These are phyloP conservation scores for Cadophora malorum DNA, from an alignment of 2,329 filamentous ascomycete genomes.

Conservation along the genomic window DNA sequence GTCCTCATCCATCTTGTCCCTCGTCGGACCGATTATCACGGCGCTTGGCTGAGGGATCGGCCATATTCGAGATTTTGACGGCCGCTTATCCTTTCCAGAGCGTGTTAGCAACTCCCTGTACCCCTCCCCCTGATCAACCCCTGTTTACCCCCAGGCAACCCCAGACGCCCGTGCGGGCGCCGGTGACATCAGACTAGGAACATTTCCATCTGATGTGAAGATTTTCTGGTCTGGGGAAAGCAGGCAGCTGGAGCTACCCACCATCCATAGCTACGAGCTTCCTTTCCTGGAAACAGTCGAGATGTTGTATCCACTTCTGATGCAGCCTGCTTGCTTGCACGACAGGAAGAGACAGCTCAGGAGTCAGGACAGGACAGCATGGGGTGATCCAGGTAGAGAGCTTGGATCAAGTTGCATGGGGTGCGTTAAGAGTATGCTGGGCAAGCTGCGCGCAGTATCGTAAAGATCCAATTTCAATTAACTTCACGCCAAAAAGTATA, in stretches of 20 bases:
- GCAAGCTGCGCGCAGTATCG: neutral
- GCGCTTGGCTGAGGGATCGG: constrained; percentile 14
- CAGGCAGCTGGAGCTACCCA: neutral
- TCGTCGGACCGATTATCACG: constrained; percentile 25
- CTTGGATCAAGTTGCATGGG: constrained; percentile 14
- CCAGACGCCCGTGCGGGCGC: constrained; percentile 11
- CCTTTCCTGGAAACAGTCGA: neutral
- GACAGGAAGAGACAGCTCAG: constrained; percentile 7
- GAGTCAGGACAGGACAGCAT: constrained; percentile 1
- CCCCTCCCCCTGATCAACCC: neutral
- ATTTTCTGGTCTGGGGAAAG: constrained; percentile 20
- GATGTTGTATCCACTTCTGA: constrained; percentile 12
- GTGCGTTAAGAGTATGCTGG: neutral
- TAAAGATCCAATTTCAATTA: constrained; percentile 12
- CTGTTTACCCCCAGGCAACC: constrained; percentile 18
- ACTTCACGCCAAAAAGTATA: constrained; percentile 19
- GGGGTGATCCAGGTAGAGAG: constrained; percentile 10
- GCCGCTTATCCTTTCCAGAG: neutral
- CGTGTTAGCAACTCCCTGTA: no score
- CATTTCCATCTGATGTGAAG: constrained; percentile 21
- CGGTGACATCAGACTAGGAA: constrained; percentile 23
- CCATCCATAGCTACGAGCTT: neutral
- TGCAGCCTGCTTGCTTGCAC: constrained; percentile 14
- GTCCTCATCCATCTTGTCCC: neutral
- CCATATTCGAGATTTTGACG: neutral